Evolutionary conservation across 2,329 filamentous ascomycete species (phyloP), one percentile per base, ranked within the genome.

Genomic region (Ceratocystis huliohia): DNA sequence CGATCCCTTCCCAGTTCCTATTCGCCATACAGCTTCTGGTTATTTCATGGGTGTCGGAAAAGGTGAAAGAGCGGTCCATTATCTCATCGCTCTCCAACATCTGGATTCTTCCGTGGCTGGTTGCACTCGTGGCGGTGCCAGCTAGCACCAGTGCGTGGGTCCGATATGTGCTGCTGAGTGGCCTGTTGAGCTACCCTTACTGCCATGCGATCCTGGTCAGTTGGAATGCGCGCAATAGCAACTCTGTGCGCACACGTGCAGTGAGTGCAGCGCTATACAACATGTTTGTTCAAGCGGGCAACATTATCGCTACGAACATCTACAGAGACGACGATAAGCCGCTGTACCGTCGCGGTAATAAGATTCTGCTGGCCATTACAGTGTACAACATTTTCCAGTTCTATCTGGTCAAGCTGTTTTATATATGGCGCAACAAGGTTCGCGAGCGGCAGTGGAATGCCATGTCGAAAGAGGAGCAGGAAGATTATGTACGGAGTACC

Each of bases 311-410:
- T 1, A 71, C 72, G 37, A 77, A 84, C 74, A 81, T 84, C 67
- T 84, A 84, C 70, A 79, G 81, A 28, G 73, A 80, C 20, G 80
- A 82, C 53, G 82, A 84, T 70, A 76, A 78, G 70, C 82, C 82
- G 1, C 72, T 80, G 25, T 84, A 84, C 68, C 74, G 75, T 4
- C 74, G 76, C 0, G 81, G 81, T 0, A 82, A 82, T 70, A 78
- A 75, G 68, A 74, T 79, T 8, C 72, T 84, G 5, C 73, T 84
- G 8, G 79, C 73, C 0, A 78, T 83, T 48, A 74, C 75, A 4
- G 75, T 74, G 17, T 78, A 75, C 68, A 83, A 81, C 65, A 77
- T 83, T 61, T 69, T 77, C 1, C 68, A 80, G 33, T 79, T 80
- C 68, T 75, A 76, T 45, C 7, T 75, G 0, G 76, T 78, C 63